Percentiles rank a stretch among this genome's conserved stretches.
Conservation (phyloP, 495 filamentous ascomycete species). For the Daldinia childiae region DNA sequence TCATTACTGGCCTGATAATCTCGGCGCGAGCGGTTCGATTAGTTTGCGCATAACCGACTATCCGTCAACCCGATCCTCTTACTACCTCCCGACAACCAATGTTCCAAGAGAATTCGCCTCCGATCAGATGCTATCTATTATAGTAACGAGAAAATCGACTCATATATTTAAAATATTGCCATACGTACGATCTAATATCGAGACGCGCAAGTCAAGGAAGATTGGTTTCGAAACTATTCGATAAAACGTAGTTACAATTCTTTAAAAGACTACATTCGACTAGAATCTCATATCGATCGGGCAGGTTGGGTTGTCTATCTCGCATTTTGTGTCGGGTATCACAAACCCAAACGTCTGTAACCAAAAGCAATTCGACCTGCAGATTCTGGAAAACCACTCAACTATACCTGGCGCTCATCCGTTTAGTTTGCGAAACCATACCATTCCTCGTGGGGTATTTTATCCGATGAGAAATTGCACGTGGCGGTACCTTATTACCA, state of each 20-base stretch:
- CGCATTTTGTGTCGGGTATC: slow-evolving; percentile 31
- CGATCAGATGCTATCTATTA: neutral
- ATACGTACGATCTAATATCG: neutral
- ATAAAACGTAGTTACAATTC: neutral
- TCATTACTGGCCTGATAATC: slow-evolving; percentile 1
- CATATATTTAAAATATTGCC: neutral
- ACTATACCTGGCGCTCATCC: slow-evolving; percentile 10
- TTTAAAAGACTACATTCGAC: neutral
- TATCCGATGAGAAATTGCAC: slow-evolving; percentile 35
- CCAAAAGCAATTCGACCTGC: slow-evolving; percentile 32
- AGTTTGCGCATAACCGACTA: slow-evolving; percentile 6
- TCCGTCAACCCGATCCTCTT: neutral
- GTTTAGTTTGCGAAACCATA: slow-evolving; percentile 17
- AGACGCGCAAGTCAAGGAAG: neutral
- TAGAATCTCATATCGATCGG: slow-evolving; percentile 11
- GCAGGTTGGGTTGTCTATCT: slow-evolving; percentile 23
- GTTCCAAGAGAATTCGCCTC: neutral
- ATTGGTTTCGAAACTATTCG: neutral
- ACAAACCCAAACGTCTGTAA: slow-evolving; percentile 35
- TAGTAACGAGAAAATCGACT: neutral
- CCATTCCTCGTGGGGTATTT: slow-evolving; percentile 41
- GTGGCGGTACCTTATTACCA: slow-evolving; percentile 35
- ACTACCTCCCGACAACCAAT: slow-evolving; percentile 1
- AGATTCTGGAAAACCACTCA: slow-evolving; percentile 41
- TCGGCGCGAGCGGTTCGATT: slow-evolving; percentile 24